A percentile compares a stretch with the other conserved stretches of the same genome.
Conservation (phyloP, 1,284 basidiomycete species). For the Calocybe gambosa region DNA sequence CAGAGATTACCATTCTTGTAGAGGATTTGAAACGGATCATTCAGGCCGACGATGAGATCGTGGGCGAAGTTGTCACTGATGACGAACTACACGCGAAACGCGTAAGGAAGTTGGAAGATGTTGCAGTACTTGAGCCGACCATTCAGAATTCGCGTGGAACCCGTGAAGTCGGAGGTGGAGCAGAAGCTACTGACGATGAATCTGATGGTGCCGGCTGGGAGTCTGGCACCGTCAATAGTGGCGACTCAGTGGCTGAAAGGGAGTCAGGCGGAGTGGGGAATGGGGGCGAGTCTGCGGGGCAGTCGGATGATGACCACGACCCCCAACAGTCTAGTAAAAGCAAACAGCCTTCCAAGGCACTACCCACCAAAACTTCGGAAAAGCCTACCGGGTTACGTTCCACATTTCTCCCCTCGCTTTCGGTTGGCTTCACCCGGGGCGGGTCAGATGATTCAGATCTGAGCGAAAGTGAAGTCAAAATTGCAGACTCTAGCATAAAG, state of each 20-base stretch:
- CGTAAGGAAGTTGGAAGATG: constrained; percentile 20
- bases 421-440: constrained; percentile 78
- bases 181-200: constrained; percentile 21
- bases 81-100: constrained; percentile 22
- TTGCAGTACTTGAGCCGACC: constrained; percentile 13
- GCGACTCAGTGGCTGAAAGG: constrained; percentile 23
- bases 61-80: constrained; percentile 16
- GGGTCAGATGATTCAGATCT: constrained; percentile 77
- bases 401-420: constrained; percentile 83
- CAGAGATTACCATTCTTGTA: constrained; percentile 50
- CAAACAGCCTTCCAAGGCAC: background rate
- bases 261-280: background rate
- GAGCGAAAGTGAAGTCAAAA: constrained; percentile 60
- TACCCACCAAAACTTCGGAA: constrained; percentile 16
- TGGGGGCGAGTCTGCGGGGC: constrained; percentile 17
- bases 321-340: background rate
- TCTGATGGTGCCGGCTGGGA: constrained; percentile 49
- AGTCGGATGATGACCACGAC: constrained; percentile 21
- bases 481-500: constrained; percentile 49
- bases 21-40: constrained; percentile 42
- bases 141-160: background rate
- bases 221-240: constrained; percentile 41
- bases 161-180: constrained; percentile 17
- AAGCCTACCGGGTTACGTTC: constrained; percentile 36
- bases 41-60: constrained; percentile 27